Evolutionary conservation across 2,329 filamentous ascomycete species (phyloP).

Genomic region (Venturia oleaginea): DNA sequence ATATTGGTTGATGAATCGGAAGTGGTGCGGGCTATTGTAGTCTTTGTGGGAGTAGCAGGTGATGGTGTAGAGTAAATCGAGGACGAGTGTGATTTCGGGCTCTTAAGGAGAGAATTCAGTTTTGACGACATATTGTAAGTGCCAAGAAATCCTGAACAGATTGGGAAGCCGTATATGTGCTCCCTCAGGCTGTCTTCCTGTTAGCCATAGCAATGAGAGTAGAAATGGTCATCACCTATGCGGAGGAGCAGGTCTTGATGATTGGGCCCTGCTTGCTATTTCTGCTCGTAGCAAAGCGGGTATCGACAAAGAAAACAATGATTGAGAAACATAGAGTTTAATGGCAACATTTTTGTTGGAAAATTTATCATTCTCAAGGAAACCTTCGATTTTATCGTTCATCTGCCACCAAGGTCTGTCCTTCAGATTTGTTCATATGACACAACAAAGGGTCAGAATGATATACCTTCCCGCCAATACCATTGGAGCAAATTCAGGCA

Average conservation of each 20-base stretch:
- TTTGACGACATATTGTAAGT: neutral
- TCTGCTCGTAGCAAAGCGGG: too few relatives aligned
- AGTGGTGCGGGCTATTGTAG: neutral
- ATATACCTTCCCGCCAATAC: conserved; percentile 27
- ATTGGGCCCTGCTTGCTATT: neutral
- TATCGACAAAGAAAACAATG: neutral
- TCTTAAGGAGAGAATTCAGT: neutral
- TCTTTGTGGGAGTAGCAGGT: neutral
- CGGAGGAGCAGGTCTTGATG: neutral
- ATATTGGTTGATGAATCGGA: neutral
- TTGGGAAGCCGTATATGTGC: neutral
- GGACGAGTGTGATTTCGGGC: neutral
- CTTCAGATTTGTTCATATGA: neutral
- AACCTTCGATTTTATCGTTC: conserved; percentile 17
- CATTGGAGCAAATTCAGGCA: conserved; percentile 24
- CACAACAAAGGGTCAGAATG: neutral
- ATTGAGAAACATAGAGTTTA: neutral
- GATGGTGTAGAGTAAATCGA: neutral
- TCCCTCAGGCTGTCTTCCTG: neutral
- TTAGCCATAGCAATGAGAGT: neutral
- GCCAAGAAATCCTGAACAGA: neutral
- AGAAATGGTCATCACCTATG: neutral
- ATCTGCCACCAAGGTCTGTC: neutral
- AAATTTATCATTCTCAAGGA: conserved; percentile 20
- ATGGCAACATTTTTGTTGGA: conserved; percentile 19